Percentiles rank a stretch among this genome's conserved stretches.
These are phyloP conservation scores for Dactylonectria macrodidyma DNA, from an alignment of 2,329 filamentous ascomycete species.

Conservation along the genomic window DNA sequence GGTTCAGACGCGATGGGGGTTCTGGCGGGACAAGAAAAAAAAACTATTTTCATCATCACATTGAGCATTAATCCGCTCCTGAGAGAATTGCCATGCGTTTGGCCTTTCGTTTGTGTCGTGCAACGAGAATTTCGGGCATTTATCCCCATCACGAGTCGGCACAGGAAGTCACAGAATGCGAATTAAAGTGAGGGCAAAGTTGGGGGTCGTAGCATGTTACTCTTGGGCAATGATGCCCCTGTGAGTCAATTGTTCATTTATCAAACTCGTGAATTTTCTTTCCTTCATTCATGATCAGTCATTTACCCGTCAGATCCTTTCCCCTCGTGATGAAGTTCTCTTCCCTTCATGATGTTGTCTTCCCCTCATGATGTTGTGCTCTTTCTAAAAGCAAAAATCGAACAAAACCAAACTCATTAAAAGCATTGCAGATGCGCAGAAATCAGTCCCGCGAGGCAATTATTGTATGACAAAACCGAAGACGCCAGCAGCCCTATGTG, in stretches of 20 bases:
- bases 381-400: constrained; percentile 32
- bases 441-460: constrained; percentile 30
- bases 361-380: constrained; percentile 41
- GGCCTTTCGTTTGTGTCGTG: constrained; percentile 28
- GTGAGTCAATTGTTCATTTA: constrained; percentile 39
- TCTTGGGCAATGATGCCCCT: constrained; percentile 30
- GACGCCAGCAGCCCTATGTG: constrained; percentile 46
- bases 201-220: constrained; percentile 32
- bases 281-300: constrained; percentile 38
- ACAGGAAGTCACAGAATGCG: background rate
- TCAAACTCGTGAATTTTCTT: constrained; percentile 42
- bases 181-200: constrained; percentile 11
- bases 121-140: background rate
- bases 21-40: constrained; percentile 31
- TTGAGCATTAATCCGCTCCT: constrained; percentile 32
- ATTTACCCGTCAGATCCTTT: constrained; percentile 32
- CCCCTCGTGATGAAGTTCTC: constrained; percentile 20
- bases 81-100: constrained; percentile 15
- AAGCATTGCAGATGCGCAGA: constrained; percentile 23
- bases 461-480: constrained; percentile 42
- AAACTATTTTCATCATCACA: constrained; percentile 30
- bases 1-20: constrained; percentile 27
- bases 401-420: constrained; percentile 30
- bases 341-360: constrained; percentile 28
- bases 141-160: background rate